These are phyloP conservation scores for Tylopilus orsonianus DNA, from an alignment of 1,284 basidiomycete genomes.

Conservation along the genomic window DNA sequence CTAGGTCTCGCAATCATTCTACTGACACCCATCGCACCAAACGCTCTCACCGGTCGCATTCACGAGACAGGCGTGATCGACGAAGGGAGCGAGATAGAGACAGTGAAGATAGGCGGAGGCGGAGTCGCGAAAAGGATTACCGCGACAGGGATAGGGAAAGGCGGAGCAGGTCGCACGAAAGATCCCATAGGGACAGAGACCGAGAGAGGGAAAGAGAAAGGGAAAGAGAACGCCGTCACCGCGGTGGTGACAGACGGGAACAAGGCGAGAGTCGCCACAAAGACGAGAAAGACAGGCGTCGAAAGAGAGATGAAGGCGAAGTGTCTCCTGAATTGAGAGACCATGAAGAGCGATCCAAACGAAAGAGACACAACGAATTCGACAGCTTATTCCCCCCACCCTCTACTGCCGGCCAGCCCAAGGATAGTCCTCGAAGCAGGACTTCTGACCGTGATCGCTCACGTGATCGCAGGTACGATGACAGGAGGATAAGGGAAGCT, in stretches of 20 bases:
- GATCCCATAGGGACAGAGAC: slow-evolving; percentile 47
- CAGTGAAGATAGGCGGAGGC: slow-evolving; percentile 51
- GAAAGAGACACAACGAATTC: slow-evolving; percentile 53
- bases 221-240: slow-evolving; percentile 46
- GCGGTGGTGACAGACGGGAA: slow-evolving; percentile 50
- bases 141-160: slow-evolving; percentile 48
- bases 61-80: slow-evolving; percentile 52
- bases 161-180: slow-evolving; percentile 44
- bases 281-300: slow-evolving; percentile 51
- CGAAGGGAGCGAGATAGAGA: slow-evolving; percentile 55
- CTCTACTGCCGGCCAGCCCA: slow-evolving; percentile 27
- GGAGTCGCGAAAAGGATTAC: slow-evolving; percentile 53
- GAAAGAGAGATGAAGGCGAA: slow-evolving; percentile 60
- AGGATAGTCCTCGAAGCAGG: slow-evolving; percentile 55
- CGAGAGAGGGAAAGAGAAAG: slow-evolving; percentile 41
- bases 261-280: slow-evolving; percentile 43
- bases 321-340: slow-evolving; percentile 43
- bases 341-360: slow-evolving; percentile 54
- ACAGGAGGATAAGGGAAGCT: slow-evolving; percentile 48
- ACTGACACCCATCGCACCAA: slow-evolving; percentile 70
- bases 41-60: slow-evolving; percentile 68
- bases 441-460: slow-evolving; percentile 53
- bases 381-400: slow-evolving; percentile 41
- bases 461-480: slow-evolving; percentile 55
- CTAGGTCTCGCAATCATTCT: slow-evolving; percentile 67